phyloP scores from a whole-genome alignment of 176 grass and related monocot species.

The Ananas comosus region DNA sequence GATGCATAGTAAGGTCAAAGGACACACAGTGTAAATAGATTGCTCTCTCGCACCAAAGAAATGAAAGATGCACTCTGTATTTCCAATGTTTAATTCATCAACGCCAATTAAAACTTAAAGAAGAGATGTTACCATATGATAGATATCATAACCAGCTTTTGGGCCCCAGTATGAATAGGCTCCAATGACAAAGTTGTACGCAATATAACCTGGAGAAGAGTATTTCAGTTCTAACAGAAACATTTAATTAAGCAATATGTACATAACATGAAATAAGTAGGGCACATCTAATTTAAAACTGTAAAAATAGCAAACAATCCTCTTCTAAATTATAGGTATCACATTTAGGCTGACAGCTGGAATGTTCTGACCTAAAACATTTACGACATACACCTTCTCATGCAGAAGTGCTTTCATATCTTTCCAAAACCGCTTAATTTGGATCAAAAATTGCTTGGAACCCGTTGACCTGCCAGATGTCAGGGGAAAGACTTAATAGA shows the following conservation, averaged over 20 bases:
- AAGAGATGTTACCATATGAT: conserved; percentile 65
- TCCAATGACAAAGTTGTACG: conserved; percentile 96
- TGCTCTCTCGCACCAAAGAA: background rate
- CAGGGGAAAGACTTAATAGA: background rate
- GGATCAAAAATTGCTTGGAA: conserved; percentile 30
- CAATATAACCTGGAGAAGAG: conserved; percentile 58
- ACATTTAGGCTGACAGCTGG: background rate
- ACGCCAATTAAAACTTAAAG: background rate
- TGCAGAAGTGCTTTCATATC: conserved; percentile 78
- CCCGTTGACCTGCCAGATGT: background rate
- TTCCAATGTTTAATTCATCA: background rate
- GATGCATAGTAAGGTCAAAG: background rate
- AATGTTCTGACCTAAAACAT: conserved; percentile 58
- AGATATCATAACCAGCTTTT: conserved; percentile 87
- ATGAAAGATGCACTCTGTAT: background rate
- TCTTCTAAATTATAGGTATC: background rate
- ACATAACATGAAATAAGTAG: background rate
- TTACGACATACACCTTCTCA: conserved; percentile 67
- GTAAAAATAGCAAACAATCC: background rate
- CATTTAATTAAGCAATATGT: background rate
- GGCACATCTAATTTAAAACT: background rate
- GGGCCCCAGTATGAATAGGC: conserved; percentile 99
- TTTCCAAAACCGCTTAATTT: conserved; percentile 52
- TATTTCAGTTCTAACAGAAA: background rate
- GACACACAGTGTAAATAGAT: background rate